phyloP scores from a whole-genome alignment of 2,329 filamentous ascomycete genomes.

The Parafenestella ontariensis region DNA sequence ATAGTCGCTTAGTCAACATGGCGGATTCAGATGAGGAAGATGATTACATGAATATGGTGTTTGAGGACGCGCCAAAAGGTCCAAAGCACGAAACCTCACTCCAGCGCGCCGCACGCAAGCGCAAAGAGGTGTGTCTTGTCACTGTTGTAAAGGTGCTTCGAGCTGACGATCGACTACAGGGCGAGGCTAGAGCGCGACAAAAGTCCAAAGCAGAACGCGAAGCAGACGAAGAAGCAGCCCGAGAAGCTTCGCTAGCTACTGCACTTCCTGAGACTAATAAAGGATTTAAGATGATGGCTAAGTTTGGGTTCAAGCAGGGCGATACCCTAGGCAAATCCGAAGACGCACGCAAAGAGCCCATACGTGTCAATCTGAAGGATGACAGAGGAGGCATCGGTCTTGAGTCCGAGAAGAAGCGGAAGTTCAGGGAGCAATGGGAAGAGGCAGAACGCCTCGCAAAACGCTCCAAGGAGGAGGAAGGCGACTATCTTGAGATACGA shows the following conservation, averaged over 20 bases:
- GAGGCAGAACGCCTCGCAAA: constrained; percentile 42
- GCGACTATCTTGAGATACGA: constrained; percentile 44
- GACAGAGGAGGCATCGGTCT: constrained; percentile 83
- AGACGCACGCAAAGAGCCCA: constrained; percentile 69
- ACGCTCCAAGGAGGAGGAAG: constrained; percentile 56
- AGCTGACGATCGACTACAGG: constrained; percentile 28
- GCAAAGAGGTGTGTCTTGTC: constrained; percentile 54
- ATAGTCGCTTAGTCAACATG: constrained; percentile 24
- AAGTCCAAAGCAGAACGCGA: constrained; percentile 85
- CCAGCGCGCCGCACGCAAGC: constrained; percentile 63
- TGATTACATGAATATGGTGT: constrained; percentile 97
- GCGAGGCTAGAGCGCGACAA: constrained; percentile 36
- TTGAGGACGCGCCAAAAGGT: constrained; percentile 67
- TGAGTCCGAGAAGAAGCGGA: constrained; percentile 83
- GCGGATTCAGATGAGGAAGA: constrained; percentile 73
- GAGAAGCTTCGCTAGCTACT: constrained; percentile 78
- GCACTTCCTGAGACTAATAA: constrained; percentile 78
- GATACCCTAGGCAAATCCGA: constrained; percentile 73
- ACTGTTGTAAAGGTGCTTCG: neutral
- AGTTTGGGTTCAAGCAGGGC: constrained; percentile 86
- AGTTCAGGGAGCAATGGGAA: constrained; percentile 55
- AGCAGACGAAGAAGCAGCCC: constrained; percentile 73
- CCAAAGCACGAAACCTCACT: constrained; percentile 66
- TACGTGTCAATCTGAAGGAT: constrained; percentile 78
- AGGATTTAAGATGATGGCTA: constrained; percentile 94